Conservation (phyloP, 176 grass and related monocot genomes). For the Bromus sterilis region DNA sequence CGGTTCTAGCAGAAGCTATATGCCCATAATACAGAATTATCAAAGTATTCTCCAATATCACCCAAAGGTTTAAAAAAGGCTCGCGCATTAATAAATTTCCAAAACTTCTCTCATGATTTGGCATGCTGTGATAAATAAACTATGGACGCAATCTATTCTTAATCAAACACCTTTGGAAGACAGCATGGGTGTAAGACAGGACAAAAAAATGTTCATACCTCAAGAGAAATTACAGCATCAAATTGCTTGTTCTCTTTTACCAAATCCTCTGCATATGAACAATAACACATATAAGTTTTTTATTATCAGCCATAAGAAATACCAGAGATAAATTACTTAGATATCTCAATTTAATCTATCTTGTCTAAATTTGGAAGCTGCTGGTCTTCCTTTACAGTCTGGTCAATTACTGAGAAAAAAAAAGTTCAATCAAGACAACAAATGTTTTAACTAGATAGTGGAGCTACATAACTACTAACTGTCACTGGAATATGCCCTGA, state of each 20-base stretch:
- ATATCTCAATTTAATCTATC: not conserved
- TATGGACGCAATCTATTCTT: not conserved
- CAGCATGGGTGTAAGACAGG: not conserved
- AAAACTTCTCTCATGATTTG: not conserved
- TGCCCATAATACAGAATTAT: not conserved
- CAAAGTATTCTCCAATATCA: not conserved
- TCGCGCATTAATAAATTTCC: not conserved
- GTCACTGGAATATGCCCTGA: not conserved
- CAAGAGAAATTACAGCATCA: slow-evolving; percentile 92
- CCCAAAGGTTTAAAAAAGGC: not conserved
- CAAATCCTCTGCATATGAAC: slow-evolving; percentile 67
- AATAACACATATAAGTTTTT: slow-evolving; percentile 25
- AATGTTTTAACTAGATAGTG: not conserved
- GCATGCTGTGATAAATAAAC: not conserved
- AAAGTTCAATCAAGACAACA: not conserved
- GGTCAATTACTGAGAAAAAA: not conserved
- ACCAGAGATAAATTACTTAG: not conserved
- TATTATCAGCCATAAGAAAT: slow-evolving; percentile 21
- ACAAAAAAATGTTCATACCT: slow-evolving; percentile 46
- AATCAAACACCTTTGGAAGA: not conserved
- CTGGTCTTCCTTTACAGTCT: not conserved
- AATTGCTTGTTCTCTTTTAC: slow-evolving; percentile 75
- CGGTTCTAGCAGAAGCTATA: not conserved
- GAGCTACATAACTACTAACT: not conserved
- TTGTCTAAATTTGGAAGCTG: not conserved